Evolutionary conservation across 2,329 filamentous ascomycete species (phyloP).

Genomic region (Dactylellina haptotyla): DNA sequence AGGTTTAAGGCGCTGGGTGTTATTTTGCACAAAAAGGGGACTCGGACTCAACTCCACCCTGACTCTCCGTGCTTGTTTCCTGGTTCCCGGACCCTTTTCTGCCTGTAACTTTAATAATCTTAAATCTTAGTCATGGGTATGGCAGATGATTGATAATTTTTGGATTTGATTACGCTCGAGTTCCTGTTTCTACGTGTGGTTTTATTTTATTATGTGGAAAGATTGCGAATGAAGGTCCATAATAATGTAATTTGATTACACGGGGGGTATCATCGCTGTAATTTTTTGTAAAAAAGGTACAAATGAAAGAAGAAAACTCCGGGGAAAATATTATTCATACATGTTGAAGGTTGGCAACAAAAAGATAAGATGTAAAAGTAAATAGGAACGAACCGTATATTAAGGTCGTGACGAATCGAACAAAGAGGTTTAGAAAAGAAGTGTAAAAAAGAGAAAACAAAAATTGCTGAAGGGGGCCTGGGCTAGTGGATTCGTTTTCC

Average conservation of each 20-base stretch:
- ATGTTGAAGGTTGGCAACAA: not conserved
- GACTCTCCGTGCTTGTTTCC: too few relatives aligned
- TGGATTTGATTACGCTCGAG: too few relatives aligned
- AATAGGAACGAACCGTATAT: constrained; percentile 7
- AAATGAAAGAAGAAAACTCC: constrained; percentile 8
- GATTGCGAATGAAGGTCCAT: not conserved
- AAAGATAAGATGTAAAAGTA: not conserved
- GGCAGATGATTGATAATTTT: not conserved
- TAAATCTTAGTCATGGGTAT: too few relatives aligned
- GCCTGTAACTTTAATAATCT: too few relatives aligned
- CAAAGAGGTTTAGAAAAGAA: constrained; percentile 4
- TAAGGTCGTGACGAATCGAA: constrained; percentile 20
- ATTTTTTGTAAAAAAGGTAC: not conserved
- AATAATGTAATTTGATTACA: not conserved
- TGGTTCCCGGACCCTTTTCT: too few relatives aligned
- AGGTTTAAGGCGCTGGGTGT: not conserved
- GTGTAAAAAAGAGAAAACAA: not conserved
- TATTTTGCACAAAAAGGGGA: not conserved
- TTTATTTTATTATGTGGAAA: too few relatives aligned
- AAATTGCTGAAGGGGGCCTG: too few relatives aligned
- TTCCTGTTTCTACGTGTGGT: too few relatives aligned
- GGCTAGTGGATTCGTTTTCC: too few relatives aligned
- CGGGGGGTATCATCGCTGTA: constrained; percentile 27
- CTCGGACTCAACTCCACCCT: too few relatives aligned
- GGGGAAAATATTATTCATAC: constrained; percentile 12